Evolutionary conservation across 768 basidiomycete species (phyloP).

Genomic region (Suillus ampliporus): DNA sequence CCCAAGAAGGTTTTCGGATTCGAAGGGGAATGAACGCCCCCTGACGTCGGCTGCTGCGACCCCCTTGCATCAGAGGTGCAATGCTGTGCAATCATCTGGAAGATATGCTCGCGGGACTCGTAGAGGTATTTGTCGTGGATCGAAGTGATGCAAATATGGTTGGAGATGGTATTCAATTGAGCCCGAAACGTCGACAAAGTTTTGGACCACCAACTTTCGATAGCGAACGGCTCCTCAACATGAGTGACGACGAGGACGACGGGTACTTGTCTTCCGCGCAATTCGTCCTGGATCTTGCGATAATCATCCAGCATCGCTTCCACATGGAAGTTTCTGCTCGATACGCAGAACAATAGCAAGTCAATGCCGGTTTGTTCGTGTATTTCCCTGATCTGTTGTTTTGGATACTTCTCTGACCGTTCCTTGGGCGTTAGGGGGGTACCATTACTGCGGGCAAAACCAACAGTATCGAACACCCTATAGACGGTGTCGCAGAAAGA

Average conservation of each 20-base stretch:
- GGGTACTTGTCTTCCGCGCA: not conserved
- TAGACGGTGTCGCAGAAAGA: conserved; percentile 10
- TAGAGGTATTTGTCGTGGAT: not conserved
- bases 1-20: not conserved
- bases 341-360: not conserved
- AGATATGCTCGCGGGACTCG: not conserved
- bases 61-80: not conserved
- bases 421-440: not conserved
- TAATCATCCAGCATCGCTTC: not conserved
- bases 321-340: not conserved
- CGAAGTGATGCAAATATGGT: not conserved
- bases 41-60: not conserved
- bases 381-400: not conserved
- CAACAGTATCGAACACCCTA: not conserved
- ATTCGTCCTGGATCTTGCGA: not conserved
- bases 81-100: not conserved
- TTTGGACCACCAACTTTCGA: not conserved
- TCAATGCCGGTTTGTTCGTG: not conserved
- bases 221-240: not conserved
- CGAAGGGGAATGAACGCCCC: not conserved
- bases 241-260: not conserved
- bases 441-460: not conserved
- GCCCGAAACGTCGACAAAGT: not conserved
- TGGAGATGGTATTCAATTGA: not conserved
- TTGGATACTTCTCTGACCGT: not conserved